These are phyloP conservation scores for Cryptococcus sp. DNA, from an alignment of 1,284 basidiomycete genomes.

Conservation along the genomic window DNA sequence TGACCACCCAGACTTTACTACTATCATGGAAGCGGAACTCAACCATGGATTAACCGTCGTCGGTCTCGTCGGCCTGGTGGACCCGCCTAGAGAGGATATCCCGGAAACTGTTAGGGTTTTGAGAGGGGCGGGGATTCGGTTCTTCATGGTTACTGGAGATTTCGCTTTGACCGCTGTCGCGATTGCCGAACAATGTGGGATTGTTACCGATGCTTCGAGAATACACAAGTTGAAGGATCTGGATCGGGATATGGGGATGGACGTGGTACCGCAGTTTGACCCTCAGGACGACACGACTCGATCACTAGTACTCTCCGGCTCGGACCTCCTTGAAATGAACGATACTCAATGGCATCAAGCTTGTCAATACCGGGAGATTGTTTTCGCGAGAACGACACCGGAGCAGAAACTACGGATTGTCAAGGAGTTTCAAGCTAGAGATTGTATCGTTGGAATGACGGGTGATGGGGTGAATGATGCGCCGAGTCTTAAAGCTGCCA, in stretches of 20 bases:
- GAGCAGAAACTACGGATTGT: conserved; percentile 70
- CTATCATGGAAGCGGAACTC: conserved; percentile 34
- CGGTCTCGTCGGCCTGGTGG: conserved; percentile 61
- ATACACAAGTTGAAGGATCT: conserved; percentile 51
- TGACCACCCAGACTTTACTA: conserved; percentile 45
- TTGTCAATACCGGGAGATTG: conserved; percentile 61
- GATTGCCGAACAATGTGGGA: conserved; percentile 60
- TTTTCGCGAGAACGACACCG: conserved; percentile 68
- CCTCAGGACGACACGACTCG: not conserved
- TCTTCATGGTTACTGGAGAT: conserved; percentile 67
- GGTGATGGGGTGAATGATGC: conserved; percentile 71
- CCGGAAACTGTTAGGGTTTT: conserved; percentile 53
- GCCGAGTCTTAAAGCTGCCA: conserved; percentile 54
- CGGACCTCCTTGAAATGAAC: conserved; percentile 54
- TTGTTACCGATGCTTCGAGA: conserved; percentile 53
- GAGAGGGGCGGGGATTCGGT: conserved; percentile 59
- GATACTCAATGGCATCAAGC: conserved; percentile 54
- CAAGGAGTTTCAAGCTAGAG: conserved; percentile 56
- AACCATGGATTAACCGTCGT: conserved; percentile 56
- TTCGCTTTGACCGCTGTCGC: conserved; percentile 52
- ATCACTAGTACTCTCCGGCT: conserved; percentile 52
- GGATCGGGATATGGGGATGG: conserved; percentile 17
- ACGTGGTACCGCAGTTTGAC: conserved; percentile 25
- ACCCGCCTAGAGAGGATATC: conserved; percentile 61
- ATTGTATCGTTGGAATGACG: conserved; percentile 56